A percentile compares a stretch with the other conserved stretches of the same genome.
phyloP scores from a whole-genome alignment of 345 rosid species.

The Sisymbrium altissimum region DNA sequence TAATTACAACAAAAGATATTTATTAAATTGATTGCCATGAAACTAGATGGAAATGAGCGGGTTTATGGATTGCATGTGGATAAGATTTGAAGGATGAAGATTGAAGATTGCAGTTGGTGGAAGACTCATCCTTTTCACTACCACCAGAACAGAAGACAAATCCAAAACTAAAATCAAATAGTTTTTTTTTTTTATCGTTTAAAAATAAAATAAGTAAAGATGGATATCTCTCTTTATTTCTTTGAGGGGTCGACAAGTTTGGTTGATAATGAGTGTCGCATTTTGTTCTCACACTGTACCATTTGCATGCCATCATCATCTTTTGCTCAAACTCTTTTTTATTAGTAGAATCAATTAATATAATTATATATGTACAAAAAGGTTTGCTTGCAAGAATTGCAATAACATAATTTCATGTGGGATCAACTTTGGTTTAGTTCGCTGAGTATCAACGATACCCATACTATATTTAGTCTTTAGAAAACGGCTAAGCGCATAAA shows the following conservation, averaged over 20 bases:
- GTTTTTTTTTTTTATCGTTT: not conserved
- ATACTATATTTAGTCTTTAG: not conserved
- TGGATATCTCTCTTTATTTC: not conserved
- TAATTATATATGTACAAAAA: conserved; percentile 1
- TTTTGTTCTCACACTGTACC: conserved; percentile 38
- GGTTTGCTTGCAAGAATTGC: conserved; percentile 24
- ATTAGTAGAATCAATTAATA: not conserved
- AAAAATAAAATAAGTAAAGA: not conserved
- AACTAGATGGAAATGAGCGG: conserved; percentile 7
- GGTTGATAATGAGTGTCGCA: conserved; percentile 39
- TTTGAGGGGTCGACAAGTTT: conserved; percentile 26
- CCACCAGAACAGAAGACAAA: conserved; percentile 25
- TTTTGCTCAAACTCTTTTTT: conserved; percentile 17
- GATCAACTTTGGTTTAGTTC: conserved; percentile 27
- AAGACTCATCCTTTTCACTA: conserved; percentile 36
- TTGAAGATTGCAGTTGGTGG: conserved; percentile 46
- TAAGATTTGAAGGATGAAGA: conserved; percentile 44
- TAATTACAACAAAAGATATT: not conserved
- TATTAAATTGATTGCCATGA: conserved; percentile 4
- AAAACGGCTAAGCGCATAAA: not conserved
- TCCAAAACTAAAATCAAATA: not conserved
- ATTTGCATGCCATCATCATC: conserved; percentile 36
- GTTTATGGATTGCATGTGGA: conserved; percentile 33
- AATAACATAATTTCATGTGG: conserved; percentile 23
- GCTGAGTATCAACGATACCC: conserved; percentile 12